phyloP scores from a whole-genome alignment of 2,329 filamentous ascomycete species.

The Fusarium citri region DNA sequence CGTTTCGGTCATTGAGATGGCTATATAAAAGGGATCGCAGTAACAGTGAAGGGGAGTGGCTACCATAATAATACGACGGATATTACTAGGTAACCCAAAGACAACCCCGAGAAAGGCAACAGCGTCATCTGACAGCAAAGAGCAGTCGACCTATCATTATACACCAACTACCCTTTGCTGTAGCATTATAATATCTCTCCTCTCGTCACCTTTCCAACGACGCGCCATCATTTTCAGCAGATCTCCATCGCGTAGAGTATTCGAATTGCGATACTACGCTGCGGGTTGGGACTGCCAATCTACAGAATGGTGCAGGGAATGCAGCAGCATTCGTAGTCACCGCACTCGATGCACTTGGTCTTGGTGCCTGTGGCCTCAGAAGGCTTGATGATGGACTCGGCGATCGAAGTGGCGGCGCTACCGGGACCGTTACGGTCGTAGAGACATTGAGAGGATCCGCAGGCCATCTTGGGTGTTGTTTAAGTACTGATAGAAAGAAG shows the following conservation, averaged over 20 bases:
- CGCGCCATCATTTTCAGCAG: not conserved
- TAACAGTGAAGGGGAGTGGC: not conserved
- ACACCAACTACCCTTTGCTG: not conserved
- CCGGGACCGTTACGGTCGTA: conserved; percentile 59
- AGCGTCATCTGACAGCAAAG: not conserved
- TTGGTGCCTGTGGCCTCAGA: conserved; percentile 56
- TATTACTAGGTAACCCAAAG: not conserved
- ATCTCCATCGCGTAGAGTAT: not conserved
- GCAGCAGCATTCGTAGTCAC: conserved; percentile 62
- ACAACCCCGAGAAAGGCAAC: not conserved
- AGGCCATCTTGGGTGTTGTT: conserved; percentile 41
- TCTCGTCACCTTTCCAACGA: not conserved
- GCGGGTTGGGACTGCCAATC: conserved; percentile 13
- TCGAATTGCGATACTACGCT: not conserved
- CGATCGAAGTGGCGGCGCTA: conserved; percentile 60
- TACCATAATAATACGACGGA: not conserved
- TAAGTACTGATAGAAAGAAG: not conserved
- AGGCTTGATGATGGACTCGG: conserved; percentile 64
- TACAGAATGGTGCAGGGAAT: conserved; percentile 66
- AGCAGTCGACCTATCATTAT: too few species aligned
- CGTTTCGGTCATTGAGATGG: not conserved
- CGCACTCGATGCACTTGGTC: conserved; percentile 47
- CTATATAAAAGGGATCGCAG: not conserved
- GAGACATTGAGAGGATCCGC: conserved; percentile 35
- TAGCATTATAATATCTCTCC: not conserved